These are phyloP conservation scores for Podaxis carcinomalis DNA, from an alignment of 768 basidiomycete genomes.

Conservation along the genomic window DNA sequence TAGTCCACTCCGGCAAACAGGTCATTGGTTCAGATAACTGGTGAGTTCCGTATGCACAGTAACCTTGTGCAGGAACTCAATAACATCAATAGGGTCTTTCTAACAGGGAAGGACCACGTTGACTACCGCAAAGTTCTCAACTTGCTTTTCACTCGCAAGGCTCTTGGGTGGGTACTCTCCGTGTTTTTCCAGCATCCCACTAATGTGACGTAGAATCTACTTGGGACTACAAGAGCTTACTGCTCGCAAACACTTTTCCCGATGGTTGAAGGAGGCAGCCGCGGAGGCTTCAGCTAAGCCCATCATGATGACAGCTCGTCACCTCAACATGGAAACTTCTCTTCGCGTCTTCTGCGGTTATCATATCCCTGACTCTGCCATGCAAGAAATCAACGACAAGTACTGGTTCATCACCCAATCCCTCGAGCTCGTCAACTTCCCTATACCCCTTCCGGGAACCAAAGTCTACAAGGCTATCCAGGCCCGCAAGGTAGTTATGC, in stretches of 20 bases:
- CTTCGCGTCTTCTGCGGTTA: conserved; percentile 92
- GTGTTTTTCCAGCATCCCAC: neutral
- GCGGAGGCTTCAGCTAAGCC: conserved; percentile 46
- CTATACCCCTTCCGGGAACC: conserved; percentile 90
- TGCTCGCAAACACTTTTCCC: conserved; percentile 66
- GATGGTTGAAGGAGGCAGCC: conserved; percentile 64
- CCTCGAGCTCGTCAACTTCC: conserved; percentile 98
- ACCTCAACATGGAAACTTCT: conserved; percentile 96
- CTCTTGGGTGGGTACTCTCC: conserved; percentile 62
- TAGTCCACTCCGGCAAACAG: conserved; percentile 88
- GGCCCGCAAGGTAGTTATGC: conserved; percentile 81
- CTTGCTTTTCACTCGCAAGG: conserved; percentile 89
- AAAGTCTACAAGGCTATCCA: conserved; percentile 94
- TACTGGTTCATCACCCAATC: conserved; percentile 97
- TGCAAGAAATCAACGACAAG: conserved; percentile 80
- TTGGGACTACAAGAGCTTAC: conserved; percentile 79
- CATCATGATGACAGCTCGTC: conserved; percentile 89
- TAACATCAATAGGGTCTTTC: conserved; percentile 74
- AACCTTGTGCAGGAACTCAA: neutral
- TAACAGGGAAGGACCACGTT: conserved; percentile 89
- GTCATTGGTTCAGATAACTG: conserved; percentile 86
- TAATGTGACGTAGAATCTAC: conserved; percentile 57
- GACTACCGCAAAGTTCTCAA: conserved; percentile 93
- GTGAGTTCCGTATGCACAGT: conserved; percentile 32
- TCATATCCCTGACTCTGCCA: conserved; percentile 80